Evolutionary conservation across 2,329 filamentous ascomycete species (phyloP).

Genomic region (Myriosclerotinia scirpicola): DNA sequence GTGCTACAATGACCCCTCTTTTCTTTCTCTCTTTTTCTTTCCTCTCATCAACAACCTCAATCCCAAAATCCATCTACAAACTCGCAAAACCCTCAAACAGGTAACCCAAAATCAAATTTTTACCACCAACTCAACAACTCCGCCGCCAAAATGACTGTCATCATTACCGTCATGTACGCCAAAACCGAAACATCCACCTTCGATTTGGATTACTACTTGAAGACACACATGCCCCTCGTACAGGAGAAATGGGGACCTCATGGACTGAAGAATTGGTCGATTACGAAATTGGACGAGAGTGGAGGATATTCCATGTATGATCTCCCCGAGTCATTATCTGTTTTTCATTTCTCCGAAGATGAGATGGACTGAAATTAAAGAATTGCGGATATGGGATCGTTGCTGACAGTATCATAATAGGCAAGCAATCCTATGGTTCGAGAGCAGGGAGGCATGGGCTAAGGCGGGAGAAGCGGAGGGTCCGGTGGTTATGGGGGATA

Average conservation of each 20-base stretch:
- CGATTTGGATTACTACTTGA: conserved; percentile 15
- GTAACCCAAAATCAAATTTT: too few species aligned
- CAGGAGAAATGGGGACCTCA: conserved; percentile 14
- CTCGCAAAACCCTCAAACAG: too few species aligned
- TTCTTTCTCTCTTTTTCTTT: not conserved
- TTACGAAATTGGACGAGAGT: conserved; percentile 2
- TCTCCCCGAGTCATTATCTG: not conserved
- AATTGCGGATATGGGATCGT: not conserved
- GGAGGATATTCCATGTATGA: conserved; percentile 6
- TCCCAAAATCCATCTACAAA: too few species aligned
- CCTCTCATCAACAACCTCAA: not conserved
- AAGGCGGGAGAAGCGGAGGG: not conserved
- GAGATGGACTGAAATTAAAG: not conserved
- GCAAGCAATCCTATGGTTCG: conserved; percentile 8
- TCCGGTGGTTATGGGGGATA: not conserved
- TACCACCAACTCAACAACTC: not conserved
- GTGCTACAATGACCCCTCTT: too few species aligned
- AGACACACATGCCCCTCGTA: conserved; percentile 20
- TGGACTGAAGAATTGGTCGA: conserved; percentile 2
- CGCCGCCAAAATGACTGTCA: conserved; percentile 9
- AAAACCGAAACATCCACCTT: conserved; percentile 21
- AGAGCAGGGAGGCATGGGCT: not conserved
- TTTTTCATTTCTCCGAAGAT: not conserved
- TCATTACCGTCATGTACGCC: conserved; percentile 17
- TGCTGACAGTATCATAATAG: not conserved